Conservation (phyloP, 768 basidiomycete species). For the Leccinum truebloodii region DNA sequence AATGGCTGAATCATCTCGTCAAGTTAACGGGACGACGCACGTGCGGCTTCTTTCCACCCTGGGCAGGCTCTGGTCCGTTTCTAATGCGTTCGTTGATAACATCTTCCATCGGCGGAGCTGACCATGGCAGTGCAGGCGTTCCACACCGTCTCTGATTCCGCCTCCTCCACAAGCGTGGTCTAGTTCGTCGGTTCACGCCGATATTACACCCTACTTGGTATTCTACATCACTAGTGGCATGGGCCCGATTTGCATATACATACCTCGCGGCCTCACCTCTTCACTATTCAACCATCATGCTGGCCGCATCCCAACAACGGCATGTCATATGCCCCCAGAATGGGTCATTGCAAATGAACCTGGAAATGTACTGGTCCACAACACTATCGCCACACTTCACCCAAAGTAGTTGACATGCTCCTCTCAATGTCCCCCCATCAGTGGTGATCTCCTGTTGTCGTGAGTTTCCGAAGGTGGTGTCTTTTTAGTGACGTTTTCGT, state of each 20-base stretch:
- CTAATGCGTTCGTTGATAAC: no score
- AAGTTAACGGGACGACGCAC: background rate
- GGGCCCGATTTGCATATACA: background rate
- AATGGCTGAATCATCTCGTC: background rate
- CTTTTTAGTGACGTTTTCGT: background rate
- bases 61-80: background rate
- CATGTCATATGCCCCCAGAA: no score
- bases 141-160: background rate
- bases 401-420: no score
- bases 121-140: background rate
- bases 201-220: background rate
- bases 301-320: no score
- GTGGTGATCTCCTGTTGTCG: background rate
- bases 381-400: background rate
- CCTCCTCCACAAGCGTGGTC: background rate
- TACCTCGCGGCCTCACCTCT: no score
- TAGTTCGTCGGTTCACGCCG: background rate
- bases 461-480: no score
- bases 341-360: no score
- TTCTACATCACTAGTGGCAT: background rate
- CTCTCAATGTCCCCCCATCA: background rate
- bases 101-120: background rate
- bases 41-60: background rate
- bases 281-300: no score
- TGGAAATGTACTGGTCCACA: no score